Base-by-base conservation (phyloP, 1,139 yeast genomes). In the Saccharomycopsis hybrid region DNA sequence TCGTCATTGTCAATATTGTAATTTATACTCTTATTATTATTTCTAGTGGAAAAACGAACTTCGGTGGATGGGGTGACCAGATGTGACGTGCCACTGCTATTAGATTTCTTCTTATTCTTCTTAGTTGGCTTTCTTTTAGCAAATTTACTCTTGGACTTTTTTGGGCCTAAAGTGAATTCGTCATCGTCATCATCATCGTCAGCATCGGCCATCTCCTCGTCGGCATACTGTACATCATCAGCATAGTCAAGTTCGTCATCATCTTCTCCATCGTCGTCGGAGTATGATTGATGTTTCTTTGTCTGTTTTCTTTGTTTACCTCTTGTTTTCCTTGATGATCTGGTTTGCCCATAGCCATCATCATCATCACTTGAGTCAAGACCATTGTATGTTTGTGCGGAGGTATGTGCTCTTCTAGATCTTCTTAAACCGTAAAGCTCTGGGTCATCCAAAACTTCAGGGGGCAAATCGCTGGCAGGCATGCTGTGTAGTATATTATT, bases 361-460 rank as follows among this genome's bases (percentile, higher is more conserved):
- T 59, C 63, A 32, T 55, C 58, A 43, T 32, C 58, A 48, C 44
- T 51, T 2, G 44, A 36, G 11, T 56, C 62, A 29, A 58, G 63
- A 4, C 47, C 49, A 25, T 45, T 43, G 29, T 51, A 51, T 43
- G 73, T 67, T 28, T 76, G 80, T 2, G 67, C 65, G 3, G 74
- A 72, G 18, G 66, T 66, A 57, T 82, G 77, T 25, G 87, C 82
- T 59, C 97, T 76, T 43, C 85, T 82, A 36, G 95, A 85, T 59
- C 97, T 77, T 64, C 97, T 78, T 54, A 92, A 74, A 2, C 98
- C 98, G 60, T 90, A 92, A 33, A 92, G 75, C 65, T 88, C 96
- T 2, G 98, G 97, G 65, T 88, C 80, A 49, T 72, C 67, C 41
- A 68, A 57, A 27, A 68, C 63, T 47, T 69, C 73, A 9, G 60